phyloP scores from a whole-genome alignment of 805 yeast species.

The Hanseniaspora taiwanica region DNA sequence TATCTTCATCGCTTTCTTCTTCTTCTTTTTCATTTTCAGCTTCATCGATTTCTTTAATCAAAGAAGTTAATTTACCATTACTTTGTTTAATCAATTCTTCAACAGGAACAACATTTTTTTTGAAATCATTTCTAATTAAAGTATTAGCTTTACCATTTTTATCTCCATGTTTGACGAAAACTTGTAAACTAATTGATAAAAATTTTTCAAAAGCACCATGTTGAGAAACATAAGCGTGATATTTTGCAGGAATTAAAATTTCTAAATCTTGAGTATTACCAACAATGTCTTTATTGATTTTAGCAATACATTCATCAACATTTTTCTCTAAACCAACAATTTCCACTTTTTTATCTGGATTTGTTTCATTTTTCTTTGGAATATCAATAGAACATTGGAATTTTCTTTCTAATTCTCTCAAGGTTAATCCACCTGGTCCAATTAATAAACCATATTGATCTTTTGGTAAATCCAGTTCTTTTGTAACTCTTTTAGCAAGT shows the following conservation, averaged over 20 bases:
- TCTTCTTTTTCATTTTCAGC: slow-evolving; percentile 11
- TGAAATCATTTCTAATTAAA: slow-evolving; percentile 37
- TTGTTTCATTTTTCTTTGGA: slow-evolving; percentile 41
- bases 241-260: slow-evolving; percentile 42
- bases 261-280: slow-evolving; percentile 41
- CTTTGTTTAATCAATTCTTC: slow-evolving; percentile 33
- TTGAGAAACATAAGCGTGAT: slow-evolving; percentile 51
- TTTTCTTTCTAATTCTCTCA: slow-evolving; percentile 59
- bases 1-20: slow-evolving; percentile 19
- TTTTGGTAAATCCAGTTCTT: slow-evolving; percentile 45
- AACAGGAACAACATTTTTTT: slow-evolving; percentile 33
- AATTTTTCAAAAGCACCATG: slow-evolving; percentile 49
- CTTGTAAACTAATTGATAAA: slow-evolving; percentile 37
- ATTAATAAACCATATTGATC: slow-evolving; percentile 63
- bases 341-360: slow-evolving; percentile 34
- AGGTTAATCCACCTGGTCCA: slow-evolving; percentile 70
- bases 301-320: slow-evolving; percentile 48
- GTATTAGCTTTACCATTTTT: slow-evolving; percentile 23
- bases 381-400: slow-evolving; percentile 49
- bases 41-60: slow-evolving; percentile 26
- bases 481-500: slow-evolving; percentile 45
- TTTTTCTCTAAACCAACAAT: slow-evolving; percentile 56
- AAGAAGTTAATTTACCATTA: slow-evolving; percentile 29
- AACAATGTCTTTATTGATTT: slow-evolving; percentile 41
- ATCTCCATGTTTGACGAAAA: slow-evolving; percentile 49